Evolutionary conservation across 352 stramenopile species (phyloP).

Genomic region (Pythium scleroteichum): DNA sequence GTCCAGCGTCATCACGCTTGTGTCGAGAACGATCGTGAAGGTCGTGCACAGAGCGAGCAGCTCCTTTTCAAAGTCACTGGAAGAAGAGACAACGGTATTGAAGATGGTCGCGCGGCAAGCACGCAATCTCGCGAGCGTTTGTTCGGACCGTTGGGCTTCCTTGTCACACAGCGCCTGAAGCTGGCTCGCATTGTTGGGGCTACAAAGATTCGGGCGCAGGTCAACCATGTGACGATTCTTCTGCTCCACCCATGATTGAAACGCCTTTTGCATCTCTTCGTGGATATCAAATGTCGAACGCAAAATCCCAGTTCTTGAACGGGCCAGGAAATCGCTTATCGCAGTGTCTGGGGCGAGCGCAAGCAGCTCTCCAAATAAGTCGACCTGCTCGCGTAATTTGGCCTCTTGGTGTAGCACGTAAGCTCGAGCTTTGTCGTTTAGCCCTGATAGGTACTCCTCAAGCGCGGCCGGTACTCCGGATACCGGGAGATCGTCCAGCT

Average conservation of each 20-base stretch:
- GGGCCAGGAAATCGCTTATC: constrained; percentile 37
- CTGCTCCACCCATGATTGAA: constrained; percentile 40
- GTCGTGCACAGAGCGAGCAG: constrained; percentile 45
- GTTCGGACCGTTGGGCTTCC: constrained; percentile 45
- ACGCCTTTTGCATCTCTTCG: constrained; percentile 36
- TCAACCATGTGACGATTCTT: constrained; percentile 53
- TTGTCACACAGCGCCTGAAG: constrained; percentile 56
- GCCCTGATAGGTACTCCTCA: constrained; percentile 66
- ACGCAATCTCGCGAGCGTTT: constrained; percentile 34
- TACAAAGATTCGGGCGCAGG: constrained; percentile 74
- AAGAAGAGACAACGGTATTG: constrained; percentile 29
- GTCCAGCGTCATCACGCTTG: constrained; percentile 57
- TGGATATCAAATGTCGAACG: constrained; percentile 17
- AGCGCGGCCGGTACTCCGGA: constrained; percentile 67
- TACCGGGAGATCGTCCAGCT: constrained; percentile 63
- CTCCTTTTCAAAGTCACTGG: constrained; percentile 49
- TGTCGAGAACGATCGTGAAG: constrained; percentile 55
- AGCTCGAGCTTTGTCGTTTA: constrained; percentile 55
- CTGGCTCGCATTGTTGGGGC: constrained; percentile 56
- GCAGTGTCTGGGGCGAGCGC: constrained; percentile 48
- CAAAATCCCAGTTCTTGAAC: constrained; percentile 29
- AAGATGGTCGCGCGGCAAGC: constrained; percentile 38
- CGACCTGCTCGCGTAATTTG: constrained; percentile 60
- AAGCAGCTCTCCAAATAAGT: constrained; percentile 59
- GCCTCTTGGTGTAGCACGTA: constrained; percentile 60